Percentiles rank a stretch among this genome's conserved stretches.
These are phyloP conservation scores for Saccharomycopsis lassenensis DNA, from an alignment of 805 yeast species.

Conservation along the genomic window DNA sequence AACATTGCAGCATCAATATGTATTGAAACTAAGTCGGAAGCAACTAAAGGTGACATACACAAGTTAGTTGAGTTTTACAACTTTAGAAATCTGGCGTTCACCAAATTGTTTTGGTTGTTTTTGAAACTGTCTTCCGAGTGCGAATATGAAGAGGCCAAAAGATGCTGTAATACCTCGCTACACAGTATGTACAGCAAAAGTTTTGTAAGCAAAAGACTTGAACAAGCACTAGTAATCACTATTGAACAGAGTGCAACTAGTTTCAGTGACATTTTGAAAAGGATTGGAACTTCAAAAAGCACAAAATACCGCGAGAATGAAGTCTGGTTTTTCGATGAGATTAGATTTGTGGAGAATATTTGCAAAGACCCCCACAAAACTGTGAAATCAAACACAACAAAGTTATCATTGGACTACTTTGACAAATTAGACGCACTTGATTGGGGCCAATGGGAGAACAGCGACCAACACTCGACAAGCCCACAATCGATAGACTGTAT, in stretches of 20 bases:
- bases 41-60: too few relatives aligned
- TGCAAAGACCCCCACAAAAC: slow-evolving; percentile 29
- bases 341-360: slow-evolving; percentile 31
- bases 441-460: slow-evolving; percentile 1
- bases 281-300: slow-evolving; percentile 28
- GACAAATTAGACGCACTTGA: slow-evolving; percentile 5
- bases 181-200: background rate
- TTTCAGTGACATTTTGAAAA: slow-evolving; percentile 26
- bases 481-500: slow-evolving; percentile 1
- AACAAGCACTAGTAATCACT: background rate
- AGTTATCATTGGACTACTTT: slow-evolving; percentile 10
- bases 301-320: slow-evolving; percentile 25
- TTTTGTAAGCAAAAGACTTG: background rate
- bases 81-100: too few relatives aligned
- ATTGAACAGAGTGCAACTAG: slow-evolving; percentile 21
- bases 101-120: too few relatives aligned
- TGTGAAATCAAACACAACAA: slow-evolving; percentile 18
- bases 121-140: too few relatives aligned
- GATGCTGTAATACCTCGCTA: slow-evolving; percentile 15
- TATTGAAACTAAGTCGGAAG: too few relatives aligned
- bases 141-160: background rate
- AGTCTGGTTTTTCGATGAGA: slow-evolving; percentile 29
- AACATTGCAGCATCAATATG: too few relatives aligned
- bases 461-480: background rate
- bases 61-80: too few relatives aligned